Evolutionary conservation across 768 basidiomycete genomes (phyloP).

Genomic region (Rubroboletus satanas): DNA sequence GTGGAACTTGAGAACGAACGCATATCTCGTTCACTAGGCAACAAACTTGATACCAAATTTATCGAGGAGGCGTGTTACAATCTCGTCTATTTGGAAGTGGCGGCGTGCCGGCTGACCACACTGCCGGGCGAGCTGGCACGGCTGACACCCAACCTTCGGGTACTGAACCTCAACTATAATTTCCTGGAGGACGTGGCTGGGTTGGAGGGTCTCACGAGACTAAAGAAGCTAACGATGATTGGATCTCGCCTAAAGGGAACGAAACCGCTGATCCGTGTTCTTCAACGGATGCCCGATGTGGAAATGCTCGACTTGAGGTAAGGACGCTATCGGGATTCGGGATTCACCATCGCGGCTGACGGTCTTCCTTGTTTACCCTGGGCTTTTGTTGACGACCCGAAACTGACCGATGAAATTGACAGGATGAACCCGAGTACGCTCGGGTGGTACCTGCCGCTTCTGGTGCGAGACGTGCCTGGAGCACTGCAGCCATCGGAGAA

Average conservation of each 20-base stretch:
- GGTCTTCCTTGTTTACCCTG: not conserved
- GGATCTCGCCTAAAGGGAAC: constrained; percentile 77
- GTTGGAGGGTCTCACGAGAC: constrained; percentile 66
- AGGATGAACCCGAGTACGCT: constrained; percentile 97
- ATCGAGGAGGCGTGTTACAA: constrained; percentile 79
- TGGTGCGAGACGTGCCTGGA: constrained; percentile 65
- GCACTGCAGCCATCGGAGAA: constrained; percentile 60
- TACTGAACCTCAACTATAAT: constrained; percentile 96
- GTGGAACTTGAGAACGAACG: constrained; percentile 18
- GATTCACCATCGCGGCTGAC: not conserved
- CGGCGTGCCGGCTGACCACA: constrained; percentile 73
- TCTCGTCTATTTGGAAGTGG: constrained; percentile 87
- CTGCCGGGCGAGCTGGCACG: constrained; percentile 67
- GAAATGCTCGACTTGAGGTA: constrained; percentile 93
- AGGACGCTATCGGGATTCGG: constrained; percentile 26
- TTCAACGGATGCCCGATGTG: constrained; percentile 70
- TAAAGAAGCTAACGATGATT: constrained; percentile 84
- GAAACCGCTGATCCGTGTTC: constrained; percentile 65
- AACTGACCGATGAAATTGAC: constrained; percentile 22
- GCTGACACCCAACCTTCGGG: constrained; percentile 80
- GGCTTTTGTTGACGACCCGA: constrained; percentile 20
- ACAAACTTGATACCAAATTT: constrained; percentile 60
- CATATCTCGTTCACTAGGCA: constrained; percentile 49
- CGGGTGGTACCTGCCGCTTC: constrained; percentile 90
- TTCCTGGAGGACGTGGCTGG: constrained; percentile 73